phyloP scores from a whole-genome alignment of 176 grass and related monocot species.

The Elaeis guineensis region DNA sequence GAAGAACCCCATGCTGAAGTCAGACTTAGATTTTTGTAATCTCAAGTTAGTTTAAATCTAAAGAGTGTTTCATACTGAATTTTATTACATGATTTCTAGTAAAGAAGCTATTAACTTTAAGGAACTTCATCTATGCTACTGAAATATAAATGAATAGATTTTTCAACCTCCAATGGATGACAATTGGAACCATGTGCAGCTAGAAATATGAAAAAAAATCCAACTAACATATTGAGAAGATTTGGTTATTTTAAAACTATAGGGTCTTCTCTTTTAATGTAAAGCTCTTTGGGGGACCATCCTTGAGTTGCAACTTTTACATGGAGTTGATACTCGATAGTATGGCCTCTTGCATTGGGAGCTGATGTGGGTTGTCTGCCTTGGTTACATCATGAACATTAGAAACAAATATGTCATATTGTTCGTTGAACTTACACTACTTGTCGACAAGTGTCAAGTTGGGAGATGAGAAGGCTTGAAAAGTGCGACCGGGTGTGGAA shows the following conservation, averaged over 20 bases:
- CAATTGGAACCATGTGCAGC: too few relatives aligned
- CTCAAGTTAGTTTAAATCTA: background rate
- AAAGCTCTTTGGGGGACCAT: constrained; percentile 4
- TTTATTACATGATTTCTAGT: background rate
- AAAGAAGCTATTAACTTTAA: background rate
- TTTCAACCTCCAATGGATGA: background rate
- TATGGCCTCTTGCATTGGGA: too few relatives aligned
- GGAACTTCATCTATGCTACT: background rate
- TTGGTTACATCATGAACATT: background rate
- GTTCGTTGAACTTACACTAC: background rate
- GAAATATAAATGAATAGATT: background rate
- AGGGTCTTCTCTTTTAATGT: background rate
- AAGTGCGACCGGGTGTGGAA: background rate
- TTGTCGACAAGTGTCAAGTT: background rate
- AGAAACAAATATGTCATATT: constrained; percentile 1
- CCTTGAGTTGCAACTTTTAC: background rate
- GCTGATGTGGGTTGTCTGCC: background rate
- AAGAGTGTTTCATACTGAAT: background rate
- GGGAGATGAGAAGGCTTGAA: background rate
- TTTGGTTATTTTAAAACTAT: background rate
- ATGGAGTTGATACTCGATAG: too few relatives aligned
- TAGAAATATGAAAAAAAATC: background rate
- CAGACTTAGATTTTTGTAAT: background rate
- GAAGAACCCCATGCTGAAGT: background rate
- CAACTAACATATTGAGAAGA: background rate